Conservation (phyloP, 306 rosid species). For the Cicer chorassanicum region DNA sequence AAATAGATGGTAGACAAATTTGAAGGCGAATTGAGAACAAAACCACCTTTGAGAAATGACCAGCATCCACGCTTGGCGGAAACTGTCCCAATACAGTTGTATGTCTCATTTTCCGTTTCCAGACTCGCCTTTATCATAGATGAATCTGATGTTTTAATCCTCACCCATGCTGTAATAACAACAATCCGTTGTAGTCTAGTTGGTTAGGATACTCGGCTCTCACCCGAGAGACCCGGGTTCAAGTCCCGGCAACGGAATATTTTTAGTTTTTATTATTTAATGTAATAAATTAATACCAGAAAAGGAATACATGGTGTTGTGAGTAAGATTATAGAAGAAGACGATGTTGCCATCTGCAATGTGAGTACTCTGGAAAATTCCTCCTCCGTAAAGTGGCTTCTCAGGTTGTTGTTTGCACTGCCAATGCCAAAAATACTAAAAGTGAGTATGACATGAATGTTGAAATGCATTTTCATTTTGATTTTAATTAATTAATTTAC, state of each 20-base stretch:
- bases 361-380: constrained; percentile 48
- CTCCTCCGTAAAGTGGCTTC: constrained; percentile 75
- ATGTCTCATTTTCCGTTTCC: constrained; percentile 49
- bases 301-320: constrained; percentile 62
- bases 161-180: constrained; percentile 68
- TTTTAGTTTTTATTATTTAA: neutral
- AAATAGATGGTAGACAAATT: constrained; percentile 58
- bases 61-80: constrained; percentile 80
- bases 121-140: constrained; percentile 65
- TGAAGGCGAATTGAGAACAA: constrained; percentile 56
- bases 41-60: constrained; percentile 99
- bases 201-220: constrained; percentile 86
- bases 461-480: too few species aligned
- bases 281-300: constrained; percentile 52
- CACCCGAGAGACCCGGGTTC: constrained; percentile 92
- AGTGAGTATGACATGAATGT: too few species aligned
- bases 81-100: constrained; percentile 72
- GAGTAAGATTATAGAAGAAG: constrained; percentile 69
- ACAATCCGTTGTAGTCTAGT: constrained; percentile 76
- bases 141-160: constrained; percentile 57
- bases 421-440: neutral
- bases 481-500: neutral
- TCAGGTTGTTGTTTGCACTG: constrained; percentile 76
- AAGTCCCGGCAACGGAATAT: constrained; percentile 78
- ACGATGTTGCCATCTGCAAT: constrained; percentile 16